Base-by-base conservation (phyloP, 2,329 filamentous ascomycete species). In the Alternaria arborescens region DNA sequence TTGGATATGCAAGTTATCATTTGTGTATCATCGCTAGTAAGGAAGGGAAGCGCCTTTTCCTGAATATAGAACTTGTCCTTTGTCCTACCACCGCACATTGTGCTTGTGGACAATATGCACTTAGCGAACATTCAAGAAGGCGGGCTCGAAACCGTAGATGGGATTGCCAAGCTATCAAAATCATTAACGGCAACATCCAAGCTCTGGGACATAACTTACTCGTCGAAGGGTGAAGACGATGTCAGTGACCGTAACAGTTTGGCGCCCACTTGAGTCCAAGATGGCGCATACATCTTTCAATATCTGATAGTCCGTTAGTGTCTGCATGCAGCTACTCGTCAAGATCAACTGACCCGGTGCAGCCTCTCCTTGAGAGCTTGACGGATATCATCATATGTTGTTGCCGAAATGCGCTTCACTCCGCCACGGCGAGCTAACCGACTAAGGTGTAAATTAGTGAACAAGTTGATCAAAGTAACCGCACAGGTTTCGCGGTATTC, bases 341-440 rank as follows among this genome's bases (percentile, higher is more conserved):
- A 5, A 8, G n/a, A 8, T 8, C 24, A n/a, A 63, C 75, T 58
- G 51, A 76, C 73, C 0, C 32, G 2, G 16, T 60, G 54, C 3
- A 94, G 77, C 0, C 83, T 80, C 0, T 68, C 61, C 22, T 83
- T 86, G 1, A 94, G 53, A 0, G 82, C 86, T 0, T 4, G 18
- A 0, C 91, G 82, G 0, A 84, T 76, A 0, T 91, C 88, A 0
- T 88, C 82, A 69, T 94, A 94, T 3, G 93, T 89, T 0, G 46
- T 65, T 0, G 73, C 84, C 0, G 88, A 89, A 8, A 94, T 92
- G 0, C 91, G 83, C 73, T 93, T 93, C 0, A 94, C 89, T 0
- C 91, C 91, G 1, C 91, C 91, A 7, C 91, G 87, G 6, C 91
- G 86, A 1, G 91, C 91, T 0, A 94, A 78, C 41, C 91, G 88